Base-by-base conservation (phyloP, 2,329 filamentous ascomycete genomes). In the Sporothrix brasiliensis region DNA sequence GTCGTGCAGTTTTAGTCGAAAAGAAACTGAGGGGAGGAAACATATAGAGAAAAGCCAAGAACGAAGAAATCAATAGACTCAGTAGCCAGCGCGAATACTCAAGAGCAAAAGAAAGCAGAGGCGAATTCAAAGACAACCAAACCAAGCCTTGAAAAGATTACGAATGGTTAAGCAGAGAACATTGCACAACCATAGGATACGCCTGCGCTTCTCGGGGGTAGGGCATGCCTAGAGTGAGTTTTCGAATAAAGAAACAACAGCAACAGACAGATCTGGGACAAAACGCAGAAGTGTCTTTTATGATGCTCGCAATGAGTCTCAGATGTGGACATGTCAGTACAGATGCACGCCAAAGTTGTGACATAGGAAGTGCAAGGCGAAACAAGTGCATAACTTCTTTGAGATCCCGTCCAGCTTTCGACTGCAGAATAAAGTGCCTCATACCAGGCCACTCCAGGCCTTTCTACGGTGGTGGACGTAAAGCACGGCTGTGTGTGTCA, bases 31-130 rank as follows among this genome's bases (percentile, higher is more conserved):
- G 34, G 34, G 34, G 34, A 34, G 34, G 1, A 34, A 34, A 34
- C 4, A 34, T 34, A 34, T 34, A 9, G 34, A 34, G 4, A 30
- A 34, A 65, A 49, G 6, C 3, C 24, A 52, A 34, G 27, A n/a
- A 66, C 47, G 61, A 39, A 27, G 27, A 4, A 7, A 21, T 47
- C 44, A 50, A 50, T 63, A 44, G 10, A 41, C 24, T n/a, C 34
- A 24, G 24, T 49, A 30, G 16, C 34, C 16, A n/a, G 24, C 11
- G 13, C 21, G 27, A 39, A 34, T 30, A 27, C 16, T 24, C 21
- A 34, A 44, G 5, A 4, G 41, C 41, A 69, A 69, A 61, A 69
- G 67, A 41, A 68, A 68, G 19, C 9, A 68, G 30, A 60, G 41
- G 52, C 30, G 7, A 34, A 49, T 21, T 54, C n/a, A 27, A 52